These are phyloP conservation scores for Glycine soja DNA, from an alignment of 306 rosid species.

Conservation along the genomic window DNA sequence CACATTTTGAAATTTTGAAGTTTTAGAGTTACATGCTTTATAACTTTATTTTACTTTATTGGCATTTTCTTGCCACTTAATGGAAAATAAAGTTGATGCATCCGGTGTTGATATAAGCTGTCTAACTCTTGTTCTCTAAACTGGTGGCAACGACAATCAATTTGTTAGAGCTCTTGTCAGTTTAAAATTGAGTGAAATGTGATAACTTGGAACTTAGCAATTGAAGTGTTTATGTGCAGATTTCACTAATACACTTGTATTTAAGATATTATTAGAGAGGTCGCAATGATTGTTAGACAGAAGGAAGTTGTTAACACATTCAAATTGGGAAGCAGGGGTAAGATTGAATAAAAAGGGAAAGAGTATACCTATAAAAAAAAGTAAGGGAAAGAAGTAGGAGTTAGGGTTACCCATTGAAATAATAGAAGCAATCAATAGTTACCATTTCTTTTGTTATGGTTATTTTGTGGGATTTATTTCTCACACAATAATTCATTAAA, in stretches of 20 bases:
- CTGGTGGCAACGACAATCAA: conserved; percentile 7
- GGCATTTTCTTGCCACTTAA: background rate
- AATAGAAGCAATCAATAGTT: too few relatives aligned
- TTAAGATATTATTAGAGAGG: background rate
- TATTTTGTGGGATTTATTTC: too few relatives aligned
- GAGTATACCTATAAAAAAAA: too few relatives aligned
- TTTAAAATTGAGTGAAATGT: background rate
- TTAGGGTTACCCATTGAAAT: too few relatives aligned
- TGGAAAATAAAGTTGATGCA: conserved; percentile 11
- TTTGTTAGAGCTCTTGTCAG: background rate
- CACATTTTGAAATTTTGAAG: background rate
- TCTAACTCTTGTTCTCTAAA: background rate
- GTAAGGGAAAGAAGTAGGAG: too few relatives aligned
- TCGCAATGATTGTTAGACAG: background rate
- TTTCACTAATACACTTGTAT: background rate
- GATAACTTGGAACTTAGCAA: background rate
- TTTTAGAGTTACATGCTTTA: conserved; percentile 4
- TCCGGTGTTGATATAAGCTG: background rate
- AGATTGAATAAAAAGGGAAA: too few relatives aligned
- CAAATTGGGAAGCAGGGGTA: background rate
- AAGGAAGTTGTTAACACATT: background rate
- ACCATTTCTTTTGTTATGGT: too few relatives aligned
- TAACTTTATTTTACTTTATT: conserved; percentile 7
- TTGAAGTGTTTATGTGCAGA: background rate
- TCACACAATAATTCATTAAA: too few relatives aligned